Evolutionary conservation across 768 basidiomycete genomes (phyloP).

Genomic region (Russula emetica): DNA sequence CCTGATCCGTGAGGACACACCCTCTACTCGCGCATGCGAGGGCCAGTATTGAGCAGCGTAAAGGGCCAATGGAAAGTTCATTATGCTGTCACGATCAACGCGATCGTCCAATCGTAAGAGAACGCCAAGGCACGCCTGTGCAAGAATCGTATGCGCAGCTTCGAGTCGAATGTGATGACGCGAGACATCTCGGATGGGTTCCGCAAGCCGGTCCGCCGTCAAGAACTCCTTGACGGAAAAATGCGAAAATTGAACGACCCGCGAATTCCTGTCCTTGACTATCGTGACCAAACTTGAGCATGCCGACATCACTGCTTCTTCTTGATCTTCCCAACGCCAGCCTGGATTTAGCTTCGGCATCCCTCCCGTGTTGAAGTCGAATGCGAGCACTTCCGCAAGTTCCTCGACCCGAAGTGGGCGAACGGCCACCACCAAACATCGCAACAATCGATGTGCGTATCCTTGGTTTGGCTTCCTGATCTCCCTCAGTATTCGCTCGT

Average conservation of each 20-base stretch:
- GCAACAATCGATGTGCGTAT: neutral
- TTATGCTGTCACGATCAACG: neutral
- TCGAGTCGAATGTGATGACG: neutral
- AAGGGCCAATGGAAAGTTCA: neutral
- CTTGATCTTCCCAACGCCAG: neutral
- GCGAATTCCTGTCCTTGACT: neutral
- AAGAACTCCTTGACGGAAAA: constrained; percentile 3
- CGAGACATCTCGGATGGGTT: neutral
- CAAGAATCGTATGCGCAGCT: neutral
- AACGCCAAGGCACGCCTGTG: neutral
- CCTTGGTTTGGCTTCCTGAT: neutral
- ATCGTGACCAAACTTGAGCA: neutral
- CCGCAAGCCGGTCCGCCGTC: neutral
- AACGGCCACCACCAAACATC: neutral
- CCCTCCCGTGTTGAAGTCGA: neutral
- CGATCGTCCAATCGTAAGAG: neutral
- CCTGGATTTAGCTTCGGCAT: neutral
- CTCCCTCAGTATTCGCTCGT: neutral
- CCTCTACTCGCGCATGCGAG: neutral
- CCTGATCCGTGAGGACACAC: neutral
- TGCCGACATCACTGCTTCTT: neutral
- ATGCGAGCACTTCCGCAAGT: neutral
- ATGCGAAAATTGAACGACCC: neutral
- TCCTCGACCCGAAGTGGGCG: neutral
- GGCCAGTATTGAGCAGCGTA: constrained; percentile 7